These are phyloP conservation scores for Blastobotrys capitulatus DNA, from an alignment of 1,139 yeast genomes.

Conservation along the genomic window DNA sequence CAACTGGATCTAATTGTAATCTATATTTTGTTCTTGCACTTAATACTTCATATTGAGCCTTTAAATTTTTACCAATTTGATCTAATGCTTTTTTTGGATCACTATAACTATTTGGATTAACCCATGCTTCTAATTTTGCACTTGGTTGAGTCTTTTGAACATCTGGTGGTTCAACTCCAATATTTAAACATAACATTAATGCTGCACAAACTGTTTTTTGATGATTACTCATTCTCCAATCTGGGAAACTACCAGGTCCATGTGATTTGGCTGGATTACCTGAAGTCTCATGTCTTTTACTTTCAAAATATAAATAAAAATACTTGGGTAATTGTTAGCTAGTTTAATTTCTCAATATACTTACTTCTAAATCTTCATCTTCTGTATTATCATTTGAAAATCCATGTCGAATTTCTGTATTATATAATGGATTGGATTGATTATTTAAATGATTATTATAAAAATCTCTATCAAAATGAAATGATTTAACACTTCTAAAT, in stretches of 20 bases:
- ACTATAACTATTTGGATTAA: constrained; percentile 77
- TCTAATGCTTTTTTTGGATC: constrained; percentile 92
- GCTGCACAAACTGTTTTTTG: constrained; percentile 96
- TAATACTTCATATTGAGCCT: constrained; percentile 82
- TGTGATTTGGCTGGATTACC: constrained; percentile 67
- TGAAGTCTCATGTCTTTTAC: constrained; percentile 85
- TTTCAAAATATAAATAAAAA: constrained; percentile 77
- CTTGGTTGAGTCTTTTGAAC: constrained; percentile 90
- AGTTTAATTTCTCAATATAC: neutral
- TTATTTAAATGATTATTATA: too few relatives aligned
- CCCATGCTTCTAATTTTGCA: constrained; percentile 90
- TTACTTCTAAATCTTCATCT: constrained; percentile 39
- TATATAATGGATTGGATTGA: constrained; percentile 14
- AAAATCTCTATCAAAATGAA: neutral
- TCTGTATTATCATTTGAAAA: constrained; percentile 71
- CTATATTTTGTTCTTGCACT: constrained; percentile 85
- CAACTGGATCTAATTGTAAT: constrained; percentile 89
- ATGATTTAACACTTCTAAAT: neutral
- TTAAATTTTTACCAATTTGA: constrained; percentile 82
- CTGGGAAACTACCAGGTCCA: constrained; percentile 49
- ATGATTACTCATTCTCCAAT: constrained; percentile 92
- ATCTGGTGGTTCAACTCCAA: constrained; percentile 98
- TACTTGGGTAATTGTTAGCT: constrained; percentile 28
- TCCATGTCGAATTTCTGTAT: constrained; percentile 54
- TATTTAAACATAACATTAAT: constrained; percentile 76